Conservation (phyloP, 2,329 filamentous ascomycete species). For the Zasmidium citrigriseum region DNA sequence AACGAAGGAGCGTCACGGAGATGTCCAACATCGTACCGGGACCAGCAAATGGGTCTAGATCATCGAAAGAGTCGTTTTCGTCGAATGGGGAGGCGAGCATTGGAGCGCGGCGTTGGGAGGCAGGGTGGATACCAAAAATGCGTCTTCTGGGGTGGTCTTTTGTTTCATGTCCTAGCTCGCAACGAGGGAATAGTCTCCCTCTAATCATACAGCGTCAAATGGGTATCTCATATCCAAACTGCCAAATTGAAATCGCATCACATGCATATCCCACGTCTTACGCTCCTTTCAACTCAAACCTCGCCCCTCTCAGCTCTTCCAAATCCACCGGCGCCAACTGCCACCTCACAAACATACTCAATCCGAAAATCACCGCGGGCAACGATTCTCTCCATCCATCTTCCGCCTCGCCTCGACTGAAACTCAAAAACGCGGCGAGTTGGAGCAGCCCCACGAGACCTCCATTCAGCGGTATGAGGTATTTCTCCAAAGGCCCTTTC, state of each 20-base stretch:
- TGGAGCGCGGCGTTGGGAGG: neutral
- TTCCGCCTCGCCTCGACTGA: conserved; percentile 31
- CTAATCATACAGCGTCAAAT: no score
- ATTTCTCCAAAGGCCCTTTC: conserved; percentile 55
- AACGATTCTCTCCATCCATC: conserved; percentile 41
- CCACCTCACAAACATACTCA: conserved; percentile 63
- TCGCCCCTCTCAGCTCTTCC: conserved; percentile 62
- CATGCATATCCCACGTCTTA: conserved; percentile 40
- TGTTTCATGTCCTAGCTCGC: no score
- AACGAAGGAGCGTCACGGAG: no score
- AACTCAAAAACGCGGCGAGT: conserved; percentile 46
- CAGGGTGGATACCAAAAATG: neutral
- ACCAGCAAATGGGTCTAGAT: neutral
- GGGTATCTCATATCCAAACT: no score
- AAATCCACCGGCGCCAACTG: conserved; percentile 71
- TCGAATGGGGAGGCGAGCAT: neutral
- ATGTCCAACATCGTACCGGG: neutral
- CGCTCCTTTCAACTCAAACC: conserved; percentile 69
- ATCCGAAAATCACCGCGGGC: conserved; percentile 57
- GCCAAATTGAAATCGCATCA: no score
- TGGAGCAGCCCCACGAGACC: conserved; percentile 57
- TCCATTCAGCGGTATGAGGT: conserved; percentile 63
- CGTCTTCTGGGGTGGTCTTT: no score
- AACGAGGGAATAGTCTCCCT: no score
- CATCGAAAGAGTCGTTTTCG: neutral